phyloP scores from a whole-genome alignment of 139 green algal species.

The Coelastrella sp. region DNA sequence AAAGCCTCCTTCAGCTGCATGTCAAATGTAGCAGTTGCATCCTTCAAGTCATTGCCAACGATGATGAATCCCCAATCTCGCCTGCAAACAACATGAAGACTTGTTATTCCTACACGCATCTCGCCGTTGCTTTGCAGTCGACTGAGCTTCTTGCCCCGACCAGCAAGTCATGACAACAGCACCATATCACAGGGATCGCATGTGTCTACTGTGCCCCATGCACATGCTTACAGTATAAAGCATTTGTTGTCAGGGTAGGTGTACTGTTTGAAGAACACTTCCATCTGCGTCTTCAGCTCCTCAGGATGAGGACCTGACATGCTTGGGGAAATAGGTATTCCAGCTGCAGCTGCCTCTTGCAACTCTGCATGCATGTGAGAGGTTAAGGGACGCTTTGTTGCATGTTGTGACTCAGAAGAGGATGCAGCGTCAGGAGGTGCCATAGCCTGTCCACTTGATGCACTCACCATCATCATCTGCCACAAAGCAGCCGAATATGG shows the following conservation, averaged over 20 bases:
- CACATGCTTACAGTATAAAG: conserved; percentile 35
- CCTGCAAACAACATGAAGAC: neutral
- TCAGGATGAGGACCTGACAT: conserved; percentile 41
- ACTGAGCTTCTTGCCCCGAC: too few species aligned
- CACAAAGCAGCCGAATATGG: conserved; percentile 42
- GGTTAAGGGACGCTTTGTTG: too few species aligned
- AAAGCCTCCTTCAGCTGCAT: conserved; percentile 3
- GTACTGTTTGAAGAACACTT: conserved; percentile 49
- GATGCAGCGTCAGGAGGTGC: neutral
- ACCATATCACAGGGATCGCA: too few species aligned
- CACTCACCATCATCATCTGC: conserved; percentile 37
- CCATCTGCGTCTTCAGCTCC: conserved; percentile 47
- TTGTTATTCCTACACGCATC: neutral
- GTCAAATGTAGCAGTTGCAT: conserved; percentile 26
- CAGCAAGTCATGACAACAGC: too few species aligned
- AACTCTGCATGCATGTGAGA: too few species aligned
- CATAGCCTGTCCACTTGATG: too few species aligned
- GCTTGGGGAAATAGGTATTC: conserved; percentile 42
- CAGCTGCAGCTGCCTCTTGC: conserved; percentile 25
- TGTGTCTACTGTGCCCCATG: neutral
- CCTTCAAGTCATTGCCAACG: conserved; percentile 22
- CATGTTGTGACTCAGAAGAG: too few species aligned
- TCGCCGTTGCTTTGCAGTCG: too few species aligned
- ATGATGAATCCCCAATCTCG: conserved; percentile 47
- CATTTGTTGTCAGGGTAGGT: conserved; percentile 42